phyloP scores from a whole-genome alignment of 768 basidiomycete species.

The Gautieria morchelliformis region DNA sequence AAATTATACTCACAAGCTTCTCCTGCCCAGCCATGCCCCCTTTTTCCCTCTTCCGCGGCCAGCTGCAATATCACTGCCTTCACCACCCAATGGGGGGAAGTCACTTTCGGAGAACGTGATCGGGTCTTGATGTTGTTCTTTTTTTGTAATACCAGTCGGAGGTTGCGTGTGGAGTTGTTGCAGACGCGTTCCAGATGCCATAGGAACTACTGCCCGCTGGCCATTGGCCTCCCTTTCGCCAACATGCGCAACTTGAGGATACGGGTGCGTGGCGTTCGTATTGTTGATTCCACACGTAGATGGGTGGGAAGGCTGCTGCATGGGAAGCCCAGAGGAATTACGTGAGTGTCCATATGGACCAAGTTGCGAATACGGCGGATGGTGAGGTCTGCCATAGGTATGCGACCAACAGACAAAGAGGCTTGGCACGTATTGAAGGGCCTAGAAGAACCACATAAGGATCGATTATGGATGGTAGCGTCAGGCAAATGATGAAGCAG shows the following conservation, averaged over 20 bases:
- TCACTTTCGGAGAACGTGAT: slow-evolving; percentile 7
- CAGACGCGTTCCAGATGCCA: neutral
- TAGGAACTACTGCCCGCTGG: neutral
- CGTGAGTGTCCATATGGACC: neutral
- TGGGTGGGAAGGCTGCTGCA: neutral
- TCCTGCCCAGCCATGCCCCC: slow-evolving; percentile 2
- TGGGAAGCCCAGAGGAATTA: neutral
- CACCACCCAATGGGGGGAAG: slow-evolving; percentile 3
- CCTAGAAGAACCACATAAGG: slow-evolving; percentile 28
- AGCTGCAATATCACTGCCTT: neutral
- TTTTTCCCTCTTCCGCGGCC: neutral
- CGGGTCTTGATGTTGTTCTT: neutral
- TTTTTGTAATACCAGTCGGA: neutral
- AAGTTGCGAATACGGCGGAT: neutral
- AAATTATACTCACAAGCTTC: neutral
- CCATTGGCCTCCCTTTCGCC: neutral
- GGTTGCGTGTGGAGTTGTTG: neutral
- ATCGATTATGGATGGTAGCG: neutral
- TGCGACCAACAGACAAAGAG: slow-evolving; percentile 77
- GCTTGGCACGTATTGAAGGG: slow-evolving; percentile 60
- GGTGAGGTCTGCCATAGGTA: slow-evolving; percentile 10
- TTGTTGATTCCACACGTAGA: neutral
- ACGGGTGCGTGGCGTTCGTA: neutral
- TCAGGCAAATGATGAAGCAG: neutral
- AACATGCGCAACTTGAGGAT: neutral